Percentiles rank a stretch among this genome's conserved stretches.
phyloP scores from a whole-genome alignment of 371 early-diverging fungal species.

The Rhizopus microsporus region DNA sequence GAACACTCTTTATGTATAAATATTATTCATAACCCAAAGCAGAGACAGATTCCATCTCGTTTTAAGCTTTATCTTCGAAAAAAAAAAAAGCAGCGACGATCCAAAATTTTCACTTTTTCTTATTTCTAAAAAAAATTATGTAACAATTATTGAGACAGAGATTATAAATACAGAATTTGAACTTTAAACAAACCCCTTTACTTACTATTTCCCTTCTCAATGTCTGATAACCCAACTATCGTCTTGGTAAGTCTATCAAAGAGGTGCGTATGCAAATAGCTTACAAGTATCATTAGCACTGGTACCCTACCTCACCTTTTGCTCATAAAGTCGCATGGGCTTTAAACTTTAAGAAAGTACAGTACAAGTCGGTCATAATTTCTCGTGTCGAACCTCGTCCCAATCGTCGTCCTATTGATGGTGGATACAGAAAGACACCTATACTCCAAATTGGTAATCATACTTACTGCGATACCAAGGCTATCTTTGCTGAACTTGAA shows the following conservation, averaged over 20 bases:
- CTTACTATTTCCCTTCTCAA: neutral
- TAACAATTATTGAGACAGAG: no score
- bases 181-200: no score
- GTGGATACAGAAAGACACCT: constrained; percentile 62
- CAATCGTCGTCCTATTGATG: constrained; percentile 49
- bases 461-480: constrained; percentile 54
- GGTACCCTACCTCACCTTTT: constrained; percentile 36
- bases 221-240: neutral
- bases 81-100: no score
- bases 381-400: constrained; percentile 37
- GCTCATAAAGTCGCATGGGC: constrained; percentile 37
- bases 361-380: constrained; percentile 36
- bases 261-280: neutral
- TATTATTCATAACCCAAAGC: no score
- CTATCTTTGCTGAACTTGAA: constrained; percentile 55
- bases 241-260: constrained; percentile 6
- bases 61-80: no score
- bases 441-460: constrained; percentile 63
- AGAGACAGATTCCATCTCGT: no score
- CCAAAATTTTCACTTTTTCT: no score
- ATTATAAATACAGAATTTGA: no score
- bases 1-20: no score
- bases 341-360: constrained; percentile 40
- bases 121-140: no score
- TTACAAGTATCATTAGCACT: constrained; percentile 22